Evolutionary conservation across 2,329 filamentous ascomycete species (phyloP), one percentile per base, ranked within the genome.

Genomic region (Dothiorella sarmentorum): DNA sequence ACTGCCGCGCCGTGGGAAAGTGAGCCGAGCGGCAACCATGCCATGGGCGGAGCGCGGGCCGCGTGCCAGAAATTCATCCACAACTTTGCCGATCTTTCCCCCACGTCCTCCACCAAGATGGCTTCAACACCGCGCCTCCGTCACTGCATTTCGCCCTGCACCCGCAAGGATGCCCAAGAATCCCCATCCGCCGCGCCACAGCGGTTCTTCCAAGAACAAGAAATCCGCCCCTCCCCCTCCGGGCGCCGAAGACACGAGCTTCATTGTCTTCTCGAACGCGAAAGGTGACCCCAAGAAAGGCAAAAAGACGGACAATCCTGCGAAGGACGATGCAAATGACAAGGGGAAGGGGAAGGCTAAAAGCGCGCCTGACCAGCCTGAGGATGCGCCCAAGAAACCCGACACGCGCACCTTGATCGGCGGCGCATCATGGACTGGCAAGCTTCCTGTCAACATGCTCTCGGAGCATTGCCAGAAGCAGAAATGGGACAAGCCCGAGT

Each of bases 381-480:
- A 72, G 52, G 72, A 76, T 49, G 74, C 71, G 6, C 78, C 78
- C n/a, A 85, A 84, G 71, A 84, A 82, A 65, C 83, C 84, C 38
- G 80, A 84, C 49, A 82, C 82, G 20, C 78, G 83, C 73, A 90
- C 95, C 66, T 78, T 99, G 64, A 96, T 99, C 68, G 94, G 91
- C 40, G 94, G 94, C 49, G 85, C 91, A 60, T 97, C 91, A 65
- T 99, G 94, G 94, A 99, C 94, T 0, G 94, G 94, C 38, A 99
- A 99, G 73, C 78, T 99, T 29, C 94, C 94, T 1, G 89, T 97
- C 63, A 97, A 96, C 70, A 82, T 97, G 67, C 83, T 97, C 63
- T 90, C 89, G 33, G 94, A 97, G 78, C 90, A 96, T 75, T 97
- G 92, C 68, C 91, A 96, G 76, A 95, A 93, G 73, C 90, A 96